Evolutionary conservation across 2,329 filamentous ascomycete species (phyloP).

Genomic region (Mariannaea elegans): DNA sequence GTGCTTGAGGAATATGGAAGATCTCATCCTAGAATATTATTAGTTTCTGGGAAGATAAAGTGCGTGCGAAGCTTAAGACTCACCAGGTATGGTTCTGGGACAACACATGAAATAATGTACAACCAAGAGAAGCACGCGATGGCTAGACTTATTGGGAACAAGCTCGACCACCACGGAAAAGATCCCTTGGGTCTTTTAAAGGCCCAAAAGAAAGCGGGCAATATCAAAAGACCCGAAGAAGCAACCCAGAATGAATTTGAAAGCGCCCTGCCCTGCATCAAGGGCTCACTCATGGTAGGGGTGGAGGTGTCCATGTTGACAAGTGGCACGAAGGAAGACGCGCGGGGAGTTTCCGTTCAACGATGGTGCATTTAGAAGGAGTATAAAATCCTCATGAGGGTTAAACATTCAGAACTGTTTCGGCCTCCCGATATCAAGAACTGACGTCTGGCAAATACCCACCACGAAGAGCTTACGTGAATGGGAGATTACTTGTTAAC

Average conservation of each 20-base stretch:
- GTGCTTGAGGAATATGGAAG: constrained; percentile 91
- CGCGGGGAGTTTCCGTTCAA: background rate
- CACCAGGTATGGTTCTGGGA: constrained; percentile 65
- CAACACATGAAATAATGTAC: constrained; percentile 41
- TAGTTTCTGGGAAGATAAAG: constrained; percentile 8
- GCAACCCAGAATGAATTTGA: constrained; percentile 26
- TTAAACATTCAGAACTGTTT: background rate
- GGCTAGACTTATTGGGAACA: constrained; percentile 31
- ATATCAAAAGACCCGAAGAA: constrained; percentile 20
- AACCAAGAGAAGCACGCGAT: constrained; percentile 34
- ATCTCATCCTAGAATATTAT: constrained; percentile 74
- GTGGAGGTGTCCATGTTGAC: constrained; percentile 35
- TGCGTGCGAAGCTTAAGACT: constrained; percentile 16
- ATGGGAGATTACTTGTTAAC: constrained; percentile 25
- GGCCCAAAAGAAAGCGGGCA: constrained; percentile 25
- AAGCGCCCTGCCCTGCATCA: background rate
- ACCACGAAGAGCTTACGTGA: constrained; percentile 5
- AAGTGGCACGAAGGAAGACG: constrained; percentile 32
- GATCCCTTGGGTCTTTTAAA: constrained; percentile 5
- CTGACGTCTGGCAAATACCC: background rate
- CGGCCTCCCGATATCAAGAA: background rate
- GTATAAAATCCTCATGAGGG: background rate
- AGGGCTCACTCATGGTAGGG: background rate
- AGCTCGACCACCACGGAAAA: background rate
- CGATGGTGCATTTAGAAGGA: background rate